These are phyloP conservation scores for Phytophthora citrophthora DNA, from an alignment of 352 stramenopile species.

Conservation along the genomic window DNA sequence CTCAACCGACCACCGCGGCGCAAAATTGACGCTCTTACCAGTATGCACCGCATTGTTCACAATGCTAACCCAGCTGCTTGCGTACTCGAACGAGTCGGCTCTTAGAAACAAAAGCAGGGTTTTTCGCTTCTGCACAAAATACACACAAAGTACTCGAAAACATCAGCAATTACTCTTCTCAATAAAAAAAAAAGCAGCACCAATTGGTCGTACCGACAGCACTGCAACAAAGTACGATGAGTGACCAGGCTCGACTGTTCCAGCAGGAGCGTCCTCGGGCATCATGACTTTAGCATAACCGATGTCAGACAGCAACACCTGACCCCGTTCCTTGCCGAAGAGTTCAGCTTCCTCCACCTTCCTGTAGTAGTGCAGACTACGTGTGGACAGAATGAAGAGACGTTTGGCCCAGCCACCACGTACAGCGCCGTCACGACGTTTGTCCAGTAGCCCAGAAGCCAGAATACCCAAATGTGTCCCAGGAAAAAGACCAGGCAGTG, in stretches of 20 bases:
- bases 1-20: constrained; percentile 68
- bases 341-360: constrained; percentile 84
- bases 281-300: constrained; percentile 78
- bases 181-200: background rate
- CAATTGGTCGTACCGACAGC: constrained; percentile 56
- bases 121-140: constrained; percentile 68
- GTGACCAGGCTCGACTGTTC: constrained; percentile 65
- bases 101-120: constrained; percentile 82
- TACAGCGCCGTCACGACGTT: constrained; percentile 83
- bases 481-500: constrained; percentile 71
- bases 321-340: constrained; percentile 85
- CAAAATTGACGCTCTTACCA: constrained; percentile 69
- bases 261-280: constrained; percentile 76
- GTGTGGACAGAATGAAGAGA: constrained; percentile 84
- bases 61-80: constrained; percentile 76
- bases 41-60: constrained; percentile 83
- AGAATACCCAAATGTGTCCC: constrained; percentile 81
- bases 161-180: background rate
- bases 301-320: constrained; percentile 77
- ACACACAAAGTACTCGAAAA: background rate
- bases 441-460: constrained; percentile 78
- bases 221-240: constrained; percentile 73
- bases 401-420: constrained; percentile 81
- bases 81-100: constrained; percentile 74
- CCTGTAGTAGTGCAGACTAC: constrained; percentile 85